Evolutionary conservation across 1,284 basidiomycete species (phyloP).

Genomic region (Moesziomyces parantarcticus): DNA sequence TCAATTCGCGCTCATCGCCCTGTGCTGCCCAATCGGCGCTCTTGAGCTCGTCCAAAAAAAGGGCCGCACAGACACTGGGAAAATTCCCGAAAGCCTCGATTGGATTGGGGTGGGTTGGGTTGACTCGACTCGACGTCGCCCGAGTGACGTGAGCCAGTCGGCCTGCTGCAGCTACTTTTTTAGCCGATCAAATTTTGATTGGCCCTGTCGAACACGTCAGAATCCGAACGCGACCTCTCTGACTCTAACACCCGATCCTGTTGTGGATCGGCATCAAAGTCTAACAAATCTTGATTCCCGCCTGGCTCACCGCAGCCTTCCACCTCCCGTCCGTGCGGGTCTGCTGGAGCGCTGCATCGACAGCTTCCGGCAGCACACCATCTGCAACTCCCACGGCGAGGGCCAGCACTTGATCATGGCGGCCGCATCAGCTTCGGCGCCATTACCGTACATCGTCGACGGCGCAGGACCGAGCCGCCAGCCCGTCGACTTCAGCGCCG

Average conservation of each 20-base stretch:
- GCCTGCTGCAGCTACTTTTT: background rate
- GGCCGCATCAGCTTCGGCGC: constrained; percentile 4
- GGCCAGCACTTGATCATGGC: constrained; percentile 8
- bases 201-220: background rate
- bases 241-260: background rate
- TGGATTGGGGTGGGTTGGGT: no score
- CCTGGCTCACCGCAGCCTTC: no score
- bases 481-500: constrained; percentile 49
- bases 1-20: background rate
- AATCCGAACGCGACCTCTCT: background rate
- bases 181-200: background rate
- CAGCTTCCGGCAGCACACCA: background rate
- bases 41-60: background rate
- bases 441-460: constrained; percentile 24
- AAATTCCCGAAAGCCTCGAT: background rate
- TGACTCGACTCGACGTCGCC: background rate
- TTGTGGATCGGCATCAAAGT: no score
- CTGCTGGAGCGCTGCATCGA: background rate
- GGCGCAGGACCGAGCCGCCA: constrained; percentile 26
- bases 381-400: background rate
- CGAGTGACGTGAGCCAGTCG: background rate
- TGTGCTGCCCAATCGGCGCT: background rate
- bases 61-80: background rate
- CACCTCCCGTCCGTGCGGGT: background rate
- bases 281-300: no score